Evolutionary conservation across 2,329 filamentous ascomycete genomes (phyloP).

Genomic region (Juglanconis juglandina): DNA sequence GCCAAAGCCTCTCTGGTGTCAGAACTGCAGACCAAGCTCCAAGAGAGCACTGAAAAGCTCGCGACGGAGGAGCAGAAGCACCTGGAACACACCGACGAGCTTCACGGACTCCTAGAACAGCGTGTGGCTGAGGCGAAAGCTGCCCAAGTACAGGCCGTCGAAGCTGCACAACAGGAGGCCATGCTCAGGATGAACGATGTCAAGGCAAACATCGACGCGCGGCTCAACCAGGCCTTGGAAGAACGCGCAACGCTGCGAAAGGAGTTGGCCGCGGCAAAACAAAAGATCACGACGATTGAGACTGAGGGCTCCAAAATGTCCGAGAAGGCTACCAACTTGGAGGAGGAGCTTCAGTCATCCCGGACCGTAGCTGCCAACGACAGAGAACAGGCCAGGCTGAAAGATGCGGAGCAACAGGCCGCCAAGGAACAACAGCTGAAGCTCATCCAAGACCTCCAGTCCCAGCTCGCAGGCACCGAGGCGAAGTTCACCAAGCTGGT

Average conservation of each 20-base stretch:
- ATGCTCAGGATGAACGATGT: conserved; percentile 26
- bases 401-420: not conserved
- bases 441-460: conserved; percentile 2
- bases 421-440: not conserved
- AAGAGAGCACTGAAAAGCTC: conserved; percentile 15
- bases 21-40: conserved; percentile 21
- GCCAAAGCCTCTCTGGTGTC: conserved; percentile 15
- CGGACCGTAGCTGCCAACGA: not conserved
- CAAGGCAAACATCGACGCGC: conserved; percentile 25
- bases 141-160: conserved; percentile 23
- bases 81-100: conserved; percentile 14
- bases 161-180: conserved; percentile 30
- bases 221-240: conserved; percentile 22
- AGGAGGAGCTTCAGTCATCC: conserved; percentile 3
- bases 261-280: conserved; percentile 26
- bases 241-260: conserved; percentile 23
- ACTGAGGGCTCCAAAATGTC: conserved; percentile 3
- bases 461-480: conserved; percentile 2
- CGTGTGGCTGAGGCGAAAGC: conserved; percentile 17
- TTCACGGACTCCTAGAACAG: conserved; percentile 21
- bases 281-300: conserved; percentile 20
- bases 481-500: conserved; percentile 1
- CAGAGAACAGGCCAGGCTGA: not conserved
- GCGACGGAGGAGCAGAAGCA: conserved; percentile 19
- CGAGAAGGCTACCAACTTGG: conserved; percentile 5